A percentile compares a stretch with the other conserved stretches of the same genome.
phyloP scores from a whole-genome alignment of 148 eudicot genomes.

The Heliosperma pusillum region DNA sequence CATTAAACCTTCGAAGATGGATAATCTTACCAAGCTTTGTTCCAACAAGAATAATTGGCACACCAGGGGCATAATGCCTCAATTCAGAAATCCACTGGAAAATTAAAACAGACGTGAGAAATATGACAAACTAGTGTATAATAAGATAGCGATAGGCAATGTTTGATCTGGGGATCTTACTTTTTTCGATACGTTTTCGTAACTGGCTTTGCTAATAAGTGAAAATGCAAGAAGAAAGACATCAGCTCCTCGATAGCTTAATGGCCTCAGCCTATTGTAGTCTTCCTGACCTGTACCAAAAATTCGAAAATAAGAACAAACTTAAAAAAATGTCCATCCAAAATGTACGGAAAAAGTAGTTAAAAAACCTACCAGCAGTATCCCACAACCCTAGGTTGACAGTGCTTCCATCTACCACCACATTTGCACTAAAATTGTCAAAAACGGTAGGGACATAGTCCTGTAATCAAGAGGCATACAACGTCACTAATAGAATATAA shows the following conservation, averaged over 20 bases:
- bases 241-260: conserved; percentile 52
- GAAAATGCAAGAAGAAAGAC: conserved; percentile 53
- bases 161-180: conserved; percentile 19
- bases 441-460: conserved; percentile 55
- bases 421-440: conserved; percentile 53
- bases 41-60: conserved; percentile 80
- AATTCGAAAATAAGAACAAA: conserved; percentile 8
- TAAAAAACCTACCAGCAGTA: conserved; percentile 40
- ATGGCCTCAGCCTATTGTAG: conserved; percentile 49
- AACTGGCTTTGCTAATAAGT: conserved; percentile 51
- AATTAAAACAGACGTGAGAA: conserved; percentile 9
- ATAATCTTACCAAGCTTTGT: conserved; percentile 70
- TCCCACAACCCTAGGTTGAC: conserved; percentile 54
- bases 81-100: conserved; percentile 64
- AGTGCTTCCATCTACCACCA: conserved; percentile 49
- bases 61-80: conserved; percentile 90
- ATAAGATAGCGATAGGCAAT: not conserved
- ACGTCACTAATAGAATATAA: too few species aligned
- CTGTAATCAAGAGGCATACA: conserved; percentile 25
- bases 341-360: not conserved
- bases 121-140: not conserved
- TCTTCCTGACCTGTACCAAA: conserved; percentile 42
- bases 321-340: not conserved
- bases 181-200: conserved; percentile 49
- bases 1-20: not conserved